Percentiles rank a stretch among this genome's conserved stretches.
Evolutionary conservation across 139 green algal genomes (phyloP).

Genomic region (Eudorina sp.): DNA sequence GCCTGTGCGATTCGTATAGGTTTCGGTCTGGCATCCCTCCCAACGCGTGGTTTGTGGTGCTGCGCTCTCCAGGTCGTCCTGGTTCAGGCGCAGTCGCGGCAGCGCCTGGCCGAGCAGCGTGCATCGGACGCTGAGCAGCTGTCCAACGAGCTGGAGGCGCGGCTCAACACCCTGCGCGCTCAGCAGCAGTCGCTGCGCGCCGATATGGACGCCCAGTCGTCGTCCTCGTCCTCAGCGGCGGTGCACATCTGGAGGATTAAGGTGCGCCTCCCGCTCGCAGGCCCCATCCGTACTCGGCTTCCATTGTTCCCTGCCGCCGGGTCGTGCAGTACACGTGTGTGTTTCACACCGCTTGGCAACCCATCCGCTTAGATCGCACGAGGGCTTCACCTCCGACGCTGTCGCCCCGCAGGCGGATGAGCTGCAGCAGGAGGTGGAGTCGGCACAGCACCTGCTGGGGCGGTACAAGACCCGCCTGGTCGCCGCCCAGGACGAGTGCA

Average conservation of each 20-base stretch:
- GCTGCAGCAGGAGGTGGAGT: slow-evolving; percentile 51
- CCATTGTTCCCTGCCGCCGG: too few relatives aligned
- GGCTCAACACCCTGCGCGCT: slow-evolving; percentile 6
- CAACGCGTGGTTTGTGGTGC: too few relatives aligned
- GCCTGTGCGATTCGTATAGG: too few relatives aligned
- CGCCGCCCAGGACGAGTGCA: slow-evolving; percentile 48
- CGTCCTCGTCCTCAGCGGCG: neutral
- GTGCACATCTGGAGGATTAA: slow-evolving; percentile 10
- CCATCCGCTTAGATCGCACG: too few relatives aligned
- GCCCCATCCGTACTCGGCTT: too few relatives aligned
- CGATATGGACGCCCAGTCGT: neutral
- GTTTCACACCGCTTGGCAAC: too few relatives aligned
- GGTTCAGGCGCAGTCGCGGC: slow-evolving; percentile 42
- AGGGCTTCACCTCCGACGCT: too few relatives aligned
- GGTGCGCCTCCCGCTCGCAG: too few relatives aligned
- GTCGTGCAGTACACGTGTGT: too few relatives aligned
- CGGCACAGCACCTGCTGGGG: neutral
- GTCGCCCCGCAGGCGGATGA: slow-evolving; percentile 33
- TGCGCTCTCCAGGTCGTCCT: neutral
- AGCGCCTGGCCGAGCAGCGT: slow-evolving; percentile 49
- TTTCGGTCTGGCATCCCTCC: too few relatives aligned
- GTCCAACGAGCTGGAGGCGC: slow-evolving; percentile 33
- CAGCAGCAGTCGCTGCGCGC: neutral
- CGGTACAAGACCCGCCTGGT: slow-evolving; percentile 51
- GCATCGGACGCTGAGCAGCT: slow-evolving; percentile 31